Evolutionary conservation across 108 stramenopile genomes (phyloP), one percentile per base, ranked within the genome.

Genomic region (Chaetoceros muelleri): DNA sequence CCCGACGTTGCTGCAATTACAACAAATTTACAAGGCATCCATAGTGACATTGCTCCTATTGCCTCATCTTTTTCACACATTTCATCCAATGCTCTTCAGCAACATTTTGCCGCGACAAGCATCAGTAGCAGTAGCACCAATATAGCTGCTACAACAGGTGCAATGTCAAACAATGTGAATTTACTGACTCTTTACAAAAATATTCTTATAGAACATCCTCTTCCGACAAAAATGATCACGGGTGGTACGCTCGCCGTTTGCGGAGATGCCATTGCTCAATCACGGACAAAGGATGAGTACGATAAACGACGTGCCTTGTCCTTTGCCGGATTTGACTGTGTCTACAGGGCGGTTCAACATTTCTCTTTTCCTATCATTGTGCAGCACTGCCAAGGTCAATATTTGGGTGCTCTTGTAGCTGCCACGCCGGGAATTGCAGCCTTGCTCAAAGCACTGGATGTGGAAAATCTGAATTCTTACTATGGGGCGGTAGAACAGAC

Each of bases 211-310:
- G 13, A 31, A 5, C 54, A 86, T 63, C 85, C 85, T 0, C 55
- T 86, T 2, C 57, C 56, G 18, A 86, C 85, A 31, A 86, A 85
- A 67, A 79, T 86, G 74, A 21, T 74, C 18, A 86, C 85, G 0
- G 85, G 85, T 16, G 78, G 69, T 1, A 60, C 60, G 31, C 53
- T 83, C 19, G 82, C 82, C 0, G 60, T 66, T 1, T 62, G 57
- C 10, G 82, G 82, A 1, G 82, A 83, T 57, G 75, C 78, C 23
- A 70, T 83, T 55, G 82, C 82, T 10, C 82, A 83, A 57, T 61
- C 63, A 18, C 47, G 31, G 31, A 53, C 70, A 31, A 70, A 79
- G 25, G 54, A 62, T 0, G 65, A 67, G 13, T 80, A 83, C 62
- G 73, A 83, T 47, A 48, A 46, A 30, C 29, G 50, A 17, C 71